Percentiles rank a stretch among this genome's conserved stretches.
Conservation (phyloP, 2,329 filamentous ascomycete species). For the Pseudopithomyces chartarum region DNA sequence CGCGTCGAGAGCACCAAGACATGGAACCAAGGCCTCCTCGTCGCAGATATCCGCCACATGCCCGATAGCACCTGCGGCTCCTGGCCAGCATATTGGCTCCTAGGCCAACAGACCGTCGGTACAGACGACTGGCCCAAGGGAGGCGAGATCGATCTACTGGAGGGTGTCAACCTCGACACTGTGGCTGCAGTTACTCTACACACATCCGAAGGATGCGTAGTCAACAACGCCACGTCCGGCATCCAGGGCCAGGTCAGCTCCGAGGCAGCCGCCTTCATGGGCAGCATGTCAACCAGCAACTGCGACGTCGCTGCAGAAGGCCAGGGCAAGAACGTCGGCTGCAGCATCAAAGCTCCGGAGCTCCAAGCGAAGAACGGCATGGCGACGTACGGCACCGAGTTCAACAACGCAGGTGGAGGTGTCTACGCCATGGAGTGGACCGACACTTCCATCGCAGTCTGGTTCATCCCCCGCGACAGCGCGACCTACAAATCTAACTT, state of each 20-base stretch:
- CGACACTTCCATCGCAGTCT: conserved; percentile 45
- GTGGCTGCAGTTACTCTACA: conserved; percentile 40
- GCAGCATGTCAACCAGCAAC: conserved; percentile 51
- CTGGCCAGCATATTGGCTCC: conserved; percentile 44
- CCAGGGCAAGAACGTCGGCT: conserved; percentile 41
- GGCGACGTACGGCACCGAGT: conserved; percentile 37
- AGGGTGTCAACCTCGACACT: conserved; percentile 39
- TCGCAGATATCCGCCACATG: conserved; percentile 45
- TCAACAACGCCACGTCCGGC: conserved; percentile 21
- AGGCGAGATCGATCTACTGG: conserved; percentile 45
- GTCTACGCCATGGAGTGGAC: conserved; percentile 50
- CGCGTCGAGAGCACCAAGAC: conserved; percentile 37
- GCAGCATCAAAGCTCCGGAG: conserved; percentile 37
- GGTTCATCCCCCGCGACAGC: conserved; percentile 45
- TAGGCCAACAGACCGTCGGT: conserved; percentile 18
- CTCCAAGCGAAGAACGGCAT: conserved; percentile 36
- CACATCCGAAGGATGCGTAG: conserved; percentile 29
- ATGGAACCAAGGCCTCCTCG: conserved; percentile 37
- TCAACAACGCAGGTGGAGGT: conserved; percentile 45
- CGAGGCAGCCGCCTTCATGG: conserved; percentile 42
- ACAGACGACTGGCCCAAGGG: conserved; percentile 30
- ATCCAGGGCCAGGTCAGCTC: neutral
- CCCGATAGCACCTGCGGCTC: conserved; percentile 33
- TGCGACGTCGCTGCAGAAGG: conserved; percentile 48
- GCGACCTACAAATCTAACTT: conserved; percentile 9